Evolutionary conservation across 169 alveolate species (phyloP), one percentile per base, ranked within the genome.

Genomic region (Theileria orientalis): DNA sequence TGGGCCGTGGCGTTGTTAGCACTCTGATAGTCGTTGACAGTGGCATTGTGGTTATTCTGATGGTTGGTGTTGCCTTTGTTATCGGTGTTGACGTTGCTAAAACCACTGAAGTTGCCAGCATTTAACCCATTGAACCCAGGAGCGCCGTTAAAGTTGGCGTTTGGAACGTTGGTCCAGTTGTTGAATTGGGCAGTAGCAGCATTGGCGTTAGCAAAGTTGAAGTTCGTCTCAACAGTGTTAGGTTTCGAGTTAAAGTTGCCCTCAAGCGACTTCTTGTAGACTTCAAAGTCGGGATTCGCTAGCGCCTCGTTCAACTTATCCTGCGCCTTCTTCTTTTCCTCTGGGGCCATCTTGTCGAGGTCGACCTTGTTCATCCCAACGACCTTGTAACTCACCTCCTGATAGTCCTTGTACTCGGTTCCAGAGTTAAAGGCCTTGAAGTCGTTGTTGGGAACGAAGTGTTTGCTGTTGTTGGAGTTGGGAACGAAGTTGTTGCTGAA

Each of bases 321-420:
- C 49, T 78, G 76, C 33, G 76, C 79, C 37, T 69, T 77, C 16
- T 16, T 7, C 63, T 64, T 69, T 3, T 69, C 76, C 72, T 16
- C 76, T 25, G 0, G 60, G 30, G 33, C 61, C 29, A 78, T 47
- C 23, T 70, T 69, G 33, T 40, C 52, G 11, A 78, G 60, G 42
- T 78, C 82, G 14, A 78, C 52, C 23, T 73, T 69, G 40, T 70
- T 37, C 29, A 57, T 40, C 19, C 82, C 82, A n/a, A 70, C 83
- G 13, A 78, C 86, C 60, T 49, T 49, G 60, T 49, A 49, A 33
- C 60, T 49, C 35, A 49, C 60, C 9, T 27, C 19, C 60, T 49
- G 35, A 0, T 32, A 29, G 9, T 3, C 19, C 25, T 21, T 9
- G 7, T 14, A 29, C 7, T 27, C 19, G 25, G 19, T 49, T 49